These are phyloP conservation scores for Hansenula sp. DNA, from an alignment of 1,139 yeast genomes.

Conservation along the genomic window DNA sequence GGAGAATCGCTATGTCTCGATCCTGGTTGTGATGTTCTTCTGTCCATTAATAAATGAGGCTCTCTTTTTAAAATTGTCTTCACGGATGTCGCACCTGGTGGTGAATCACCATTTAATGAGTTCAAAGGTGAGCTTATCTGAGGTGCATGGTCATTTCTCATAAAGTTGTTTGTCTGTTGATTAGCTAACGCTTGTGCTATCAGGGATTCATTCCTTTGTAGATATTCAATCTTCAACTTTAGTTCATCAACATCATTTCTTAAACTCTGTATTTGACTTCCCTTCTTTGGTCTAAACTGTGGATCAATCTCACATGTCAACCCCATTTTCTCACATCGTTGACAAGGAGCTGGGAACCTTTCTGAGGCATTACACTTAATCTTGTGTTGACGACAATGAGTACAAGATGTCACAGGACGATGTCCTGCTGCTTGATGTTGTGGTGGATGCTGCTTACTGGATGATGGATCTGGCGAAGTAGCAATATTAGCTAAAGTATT, in stretches of 20 bases:
- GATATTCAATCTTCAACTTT: slow-evolving; percentile 69
- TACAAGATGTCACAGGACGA: slow-evolving; percentile 88
- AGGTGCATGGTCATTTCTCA: slow-evolving; percentile 28
- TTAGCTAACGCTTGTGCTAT: slow-evolving; percentile 56
- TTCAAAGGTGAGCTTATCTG: slow-evolving; percentile 18
- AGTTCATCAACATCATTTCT: slow-evolving; percentile 83
- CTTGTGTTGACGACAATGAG: slow-evolving; percentile 92
- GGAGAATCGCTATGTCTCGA: slow-evolving; percentile 20
- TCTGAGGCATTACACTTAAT: slow-evolving; percentile 90
- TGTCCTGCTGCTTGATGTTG: slow-evolving; percentile 41
- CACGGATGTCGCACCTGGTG: slow-evolving; percentile 17
- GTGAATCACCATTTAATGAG: slow-evolving; percentile 2
- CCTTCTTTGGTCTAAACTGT: slow-evolving; percentile 84
- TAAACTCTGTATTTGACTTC: slow-evolving; percentile 80
- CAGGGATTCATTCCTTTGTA: slow-evolving; percentile 65
- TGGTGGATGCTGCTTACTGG: background rate
- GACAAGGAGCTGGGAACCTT: slow-evolving; percentile 77
- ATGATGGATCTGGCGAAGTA: slow-evolving; percentile 1
- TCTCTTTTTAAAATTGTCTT: slow-evolving; percentile 30
- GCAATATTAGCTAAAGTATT: slow-evolving; percentile 18
- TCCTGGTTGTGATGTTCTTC: slow-evolving; percentile 20
- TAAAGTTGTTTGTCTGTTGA: slow-evolving; percentile 13
- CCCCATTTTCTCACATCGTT: slow-evolving; percentile 76
- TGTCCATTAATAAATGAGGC: slow-evolving; percentile 28
- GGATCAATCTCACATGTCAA: slow-evolving; percentile 88